phyloP scores from a whole-genome alignment of 2,329 filamentous ascomycete species.

The Teratosphaeria nubilosa region DNA sequence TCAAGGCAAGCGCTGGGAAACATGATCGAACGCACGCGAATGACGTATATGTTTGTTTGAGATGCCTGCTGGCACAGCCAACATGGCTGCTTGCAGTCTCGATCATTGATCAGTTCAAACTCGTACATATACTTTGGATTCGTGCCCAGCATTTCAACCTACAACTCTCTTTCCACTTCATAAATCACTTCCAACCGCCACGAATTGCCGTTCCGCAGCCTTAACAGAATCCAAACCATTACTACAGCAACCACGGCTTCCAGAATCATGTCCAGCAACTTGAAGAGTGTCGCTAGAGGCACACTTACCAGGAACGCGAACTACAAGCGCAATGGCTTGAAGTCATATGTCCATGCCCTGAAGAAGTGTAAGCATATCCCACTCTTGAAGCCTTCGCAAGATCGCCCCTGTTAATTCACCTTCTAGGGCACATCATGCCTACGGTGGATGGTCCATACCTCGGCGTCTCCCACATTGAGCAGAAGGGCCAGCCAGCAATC shows the following conservation, averaged over 20 bases:
- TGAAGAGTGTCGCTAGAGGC: conserved; percentile 11
- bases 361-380: conserved; percentile 11
- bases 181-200: neutral
- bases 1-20: neutral
- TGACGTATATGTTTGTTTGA: neutral
- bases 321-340: conserved; percentile 19
- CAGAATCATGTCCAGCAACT: neutral
- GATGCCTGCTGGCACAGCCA: neutral
- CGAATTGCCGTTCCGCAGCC: neutral
- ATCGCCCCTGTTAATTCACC: neutral
- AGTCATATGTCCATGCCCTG: conserved; percentile 21
- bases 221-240: neutral
- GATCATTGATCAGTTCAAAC: neutral
- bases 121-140: neutral
- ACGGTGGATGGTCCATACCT: conserved; percentile 54
- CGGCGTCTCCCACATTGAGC: conserved; percentile 38
- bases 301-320: conserved; percentile 19
- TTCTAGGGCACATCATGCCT: conserved; percentile 45
- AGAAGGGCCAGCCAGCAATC: conserved; percentile 34
- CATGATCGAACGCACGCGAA: neutral
- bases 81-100: neutral
- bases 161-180: neutral
- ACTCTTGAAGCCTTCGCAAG: no score
- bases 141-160: neutral
- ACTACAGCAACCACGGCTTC: neutral